Base-by-base conservation (phyloP, 768 basidiomycete species). In the Pleurotus djamor region DNA sequence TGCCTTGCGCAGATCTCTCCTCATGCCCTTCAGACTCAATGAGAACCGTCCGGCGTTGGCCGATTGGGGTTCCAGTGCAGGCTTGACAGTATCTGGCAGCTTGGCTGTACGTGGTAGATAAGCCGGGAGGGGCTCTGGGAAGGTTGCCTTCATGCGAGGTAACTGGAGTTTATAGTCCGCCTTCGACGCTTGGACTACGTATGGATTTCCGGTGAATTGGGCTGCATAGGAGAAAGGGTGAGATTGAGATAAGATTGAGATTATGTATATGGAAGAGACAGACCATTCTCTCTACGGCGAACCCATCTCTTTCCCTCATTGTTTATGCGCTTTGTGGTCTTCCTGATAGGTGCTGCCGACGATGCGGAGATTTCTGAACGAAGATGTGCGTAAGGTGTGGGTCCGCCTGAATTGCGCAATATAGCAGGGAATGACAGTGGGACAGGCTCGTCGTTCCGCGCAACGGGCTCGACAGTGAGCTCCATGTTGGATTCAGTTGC, bases 221-320 rank as follows among this genome's bases (percentile, higher is more conserved):
- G 88, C 92, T 94, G 66, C 8, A 59, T 21, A 28, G 34, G 37
- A 33, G 4, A 37, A n/a, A 44, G 9, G 36, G 41, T 57, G 59
- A 43, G 59, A 55, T 51, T 21, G 44, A 33, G 21, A 13, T 56
- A 48, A 51, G 56, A 34, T 50, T 13, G 3, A 16, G 9, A 38
- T 37, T 21, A 17, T 28, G 21, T 1, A 16, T 14, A 41, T 12
- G 34, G 5, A 32, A 38, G 8, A 21, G 36, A 48, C 80, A 54
- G 49, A 91, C 91, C 85, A 57, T 93, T 93, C 64, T 92, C 90
- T 65, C 84, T 89, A 16, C 92, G 81, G 63, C 89, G 74, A 4
- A 85, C 71, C 86, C 87, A 91, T 36, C 89, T 86, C 70, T 89
- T 92, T 37, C 92, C 92, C 62, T 91, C 88, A 52, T 84, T 86